These are phyloP conservation scores for Aspergillus sp. DNA, from an alignment of 2,329 filamentous ascomycete genomes.

Conservation along the genomic window DNA sequence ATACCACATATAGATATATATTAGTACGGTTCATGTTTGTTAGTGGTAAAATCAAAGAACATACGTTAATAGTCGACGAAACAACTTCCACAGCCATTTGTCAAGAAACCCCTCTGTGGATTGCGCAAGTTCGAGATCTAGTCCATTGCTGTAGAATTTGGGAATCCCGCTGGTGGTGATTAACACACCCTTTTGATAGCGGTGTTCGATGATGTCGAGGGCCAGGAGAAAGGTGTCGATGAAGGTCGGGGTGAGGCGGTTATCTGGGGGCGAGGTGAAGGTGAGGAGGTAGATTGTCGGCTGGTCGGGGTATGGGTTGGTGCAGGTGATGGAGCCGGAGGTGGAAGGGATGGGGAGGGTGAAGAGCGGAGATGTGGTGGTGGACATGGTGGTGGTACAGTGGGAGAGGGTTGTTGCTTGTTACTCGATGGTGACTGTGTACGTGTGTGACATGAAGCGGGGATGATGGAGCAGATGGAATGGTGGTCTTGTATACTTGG, in stretches of 20 bases:
- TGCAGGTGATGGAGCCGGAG: constrained; percentile 64
- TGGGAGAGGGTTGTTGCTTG: too few species aligned
- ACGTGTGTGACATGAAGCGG: neutral
- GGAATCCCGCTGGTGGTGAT: constrained; percentile 72
- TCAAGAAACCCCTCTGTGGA: constrained; percentile 63
- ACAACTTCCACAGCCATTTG: constrained; percentile 64
- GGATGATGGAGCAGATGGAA: neutral
- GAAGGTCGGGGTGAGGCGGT: constrained; percentile 70
- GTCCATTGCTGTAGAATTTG: constrained; percentile 82
- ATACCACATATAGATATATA: constrained; percentile 2
- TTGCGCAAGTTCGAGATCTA: constrained; percentile 72
- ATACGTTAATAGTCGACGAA: constrained; percentile 63
- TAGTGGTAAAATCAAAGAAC: neutral
- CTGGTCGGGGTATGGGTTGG: constrained; percentile 55
- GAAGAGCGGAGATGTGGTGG: constrained; percentile 53
- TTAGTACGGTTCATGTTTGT: neutral
- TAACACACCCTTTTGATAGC: constrained; percentile 69
- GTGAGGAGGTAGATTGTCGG: constrained; percentile 69
- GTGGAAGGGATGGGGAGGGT: constrained; percentile 58
- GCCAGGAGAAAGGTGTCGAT: constrained; percentile 68
- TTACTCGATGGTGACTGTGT: neutral
- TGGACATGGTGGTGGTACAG: constrained; percentile 24
- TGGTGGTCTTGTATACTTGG: neutral
- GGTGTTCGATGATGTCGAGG: constrained; percentile 73
- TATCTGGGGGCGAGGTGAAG: constrained; percentile 71